Conservation (phyloP, 1,139 yeast genomes). For the Protomyces inundatus region DNA sequence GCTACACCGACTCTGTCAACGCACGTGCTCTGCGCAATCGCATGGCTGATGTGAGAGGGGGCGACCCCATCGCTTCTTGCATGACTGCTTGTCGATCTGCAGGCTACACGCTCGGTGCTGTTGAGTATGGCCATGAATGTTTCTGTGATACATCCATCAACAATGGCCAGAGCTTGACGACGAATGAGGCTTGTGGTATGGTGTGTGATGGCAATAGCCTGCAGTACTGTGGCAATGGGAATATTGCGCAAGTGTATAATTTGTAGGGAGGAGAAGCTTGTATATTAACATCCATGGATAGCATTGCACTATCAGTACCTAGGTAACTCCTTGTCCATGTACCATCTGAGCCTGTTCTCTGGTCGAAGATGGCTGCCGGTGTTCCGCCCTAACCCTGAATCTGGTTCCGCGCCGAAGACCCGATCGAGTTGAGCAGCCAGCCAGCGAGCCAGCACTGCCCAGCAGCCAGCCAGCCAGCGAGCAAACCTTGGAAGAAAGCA, state of each 20-base stretch:
- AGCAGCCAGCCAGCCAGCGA: no score
- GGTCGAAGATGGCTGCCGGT: no score
- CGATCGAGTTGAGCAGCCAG: no score
- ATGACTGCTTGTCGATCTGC: neutral
- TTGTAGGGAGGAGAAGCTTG: neutral
- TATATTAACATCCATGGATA: no score
- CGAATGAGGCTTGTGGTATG: neutral
- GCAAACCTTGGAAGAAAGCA: no score
- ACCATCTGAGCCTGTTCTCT: no score
- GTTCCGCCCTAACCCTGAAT: no score
- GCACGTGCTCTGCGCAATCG: conserved; percentile 8
- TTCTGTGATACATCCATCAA: neutral
- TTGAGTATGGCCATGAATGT: conserved; percentile 12
- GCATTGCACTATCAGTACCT: no score
- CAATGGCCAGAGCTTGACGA: neutral
- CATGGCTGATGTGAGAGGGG: neutral
- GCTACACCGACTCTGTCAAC: conserved; percentile 1
- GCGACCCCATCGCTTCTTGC: conserved; percentile 2
- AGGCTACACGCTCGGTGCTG: conserved; percentile 5
- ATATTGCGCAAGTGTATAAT: neutral
- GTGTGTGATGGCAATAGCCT: neutral
- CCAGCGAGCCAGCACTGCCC: no score
- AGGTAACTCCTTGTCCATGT: no score
- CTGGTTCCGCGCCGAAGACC: no score
- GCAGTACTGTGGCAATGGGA: neutral